These are phyloP conservation scores for Simmondsia chinensis DNA, from an alignment of 148 eudicot species.

Conservation along the genomic window DNA sequence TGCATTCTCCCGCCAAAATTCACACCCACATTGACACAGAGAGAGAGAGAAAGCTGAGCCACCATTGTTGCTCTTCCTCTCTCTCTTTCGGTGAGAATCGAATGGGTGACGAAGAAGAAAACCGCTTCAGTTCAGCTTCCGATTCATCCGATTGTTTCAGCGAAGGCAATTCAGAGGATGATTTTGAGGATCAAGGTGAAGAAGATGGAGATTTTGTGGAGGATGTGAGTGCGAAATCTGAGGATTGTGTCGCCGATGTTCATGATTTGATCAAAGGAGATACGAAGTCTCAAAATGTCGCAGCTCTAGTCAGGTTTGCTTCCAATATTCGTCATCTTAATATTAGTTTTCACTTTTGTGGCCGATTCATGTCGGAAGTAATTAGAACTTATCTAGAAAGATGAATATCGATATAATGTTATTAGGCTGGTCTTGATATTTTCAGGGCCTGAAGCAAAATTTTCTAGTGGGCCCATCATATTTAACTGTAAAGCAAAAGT, in stretches of 20 bases:
- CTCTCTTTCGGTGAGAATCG: neutral
- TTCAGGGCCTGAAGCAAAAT: too few species aligned
- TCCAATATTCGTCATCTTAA: neutral
- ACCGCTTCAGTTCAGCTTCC: slow-evolving; percentile 1
- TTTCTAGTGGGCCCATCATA: too few species aligned
- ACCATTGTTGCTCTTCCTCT: neutral
- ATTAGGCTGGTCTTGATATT: too few species aligned
- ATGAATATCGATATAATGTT: too few species aligned
- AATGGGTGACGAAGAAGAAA: slow-evolving; percentile 19
- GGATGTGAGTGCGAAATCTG: neutral
- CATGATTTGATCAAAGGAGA: slow-evolving; percentile 10
- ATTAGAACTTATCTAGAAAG: too few species aligned
- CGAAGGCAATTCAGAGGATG: slow-evolving; percentile 5
- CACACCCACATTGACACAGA: too few species aligned
- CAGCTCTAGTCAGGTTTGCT: slow-evolving; percentile 46
- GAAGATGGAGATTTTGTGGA: neutral
- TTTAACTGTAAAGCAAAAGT: too few species aligned
- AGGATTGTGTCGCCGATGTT: neutral
- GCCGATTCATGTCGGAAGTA: neutral
- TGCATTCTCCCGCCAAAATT: too few species aligned
- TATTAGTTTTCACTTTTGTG: neutral
- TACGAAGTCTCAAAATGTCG: slow-evolving; percentile 42
- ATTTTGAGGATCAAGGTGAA: slow-evolving; percentile 4
- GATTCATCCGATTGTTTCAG: slow-evolving; percentile 11
- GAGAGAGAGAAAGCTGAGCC: neutral